Evolutionary conservation across 768 basidiomycete species (phyloP).

Genomic region (Collybia nuda): DNA sequence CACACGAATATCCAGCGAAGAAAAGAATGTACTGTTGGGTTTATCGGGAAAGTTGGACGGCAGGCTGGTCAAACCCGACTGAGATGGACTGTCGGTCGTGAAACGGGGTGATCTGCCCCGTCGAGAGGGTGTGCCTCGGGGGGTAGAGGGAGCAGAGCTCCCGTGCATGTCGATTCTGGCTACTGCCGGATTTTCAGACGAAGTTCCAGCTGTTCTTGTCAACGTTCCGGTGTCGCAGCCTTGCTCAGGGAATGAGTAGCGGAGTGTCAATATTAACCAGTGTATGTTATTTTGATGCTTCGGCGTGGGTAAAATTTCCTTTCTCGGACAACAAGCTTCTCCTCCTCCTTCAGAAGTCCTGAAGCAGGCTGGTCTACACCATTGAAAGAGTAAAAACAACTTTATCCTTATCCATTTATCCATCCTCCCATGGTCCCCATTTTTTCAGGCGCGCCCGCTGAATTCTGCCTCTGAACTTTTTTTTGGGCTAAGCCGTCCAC

Average conservation of each 20-base stretch:
- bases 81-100: conserved; percentile 44
- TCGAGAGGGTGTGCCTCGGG: conserved; percentile 62
- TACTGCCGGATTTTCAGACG: conserved; percentile 33
- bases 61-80: conserved; percentile 42
- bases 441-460: no score
- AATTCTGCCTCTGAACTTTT: no score
- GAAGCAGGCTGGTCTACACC: conserved; percentile 6
- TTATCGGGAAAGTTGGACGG: conserved; percentile 51
- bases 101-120: conserved; percentile 63
- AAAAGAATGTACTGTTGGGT: conserved; percentile 52
- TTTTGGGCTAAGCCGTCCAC: no score
- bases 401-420: not conserved
- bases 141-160: conserved; percentile 42
- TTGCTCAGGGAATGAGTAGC: conserved; percentile 41
- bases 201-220: conserved; percentile 32
- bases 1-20: conserved; percentile 76
- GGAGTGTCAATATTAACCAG: conserved; percentile 42
- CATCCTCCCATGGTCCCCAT: not conserved
- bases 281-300: conserved; percentile 44
- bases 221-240: conserved; percentile 37
- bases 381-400: not conserved
- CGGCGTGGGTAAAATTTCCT: conserved; percentile 44
- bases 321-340: conserved; percentile 23
- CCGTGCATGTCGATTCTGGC: conserved; percentile 40
- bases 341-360: conserved; percentile 14